Percentiles rank a stretch among this genome's conserved stretches.
Conservation (phyloP, 805 yeast species). For the Candida broadrunensis region DNA sequence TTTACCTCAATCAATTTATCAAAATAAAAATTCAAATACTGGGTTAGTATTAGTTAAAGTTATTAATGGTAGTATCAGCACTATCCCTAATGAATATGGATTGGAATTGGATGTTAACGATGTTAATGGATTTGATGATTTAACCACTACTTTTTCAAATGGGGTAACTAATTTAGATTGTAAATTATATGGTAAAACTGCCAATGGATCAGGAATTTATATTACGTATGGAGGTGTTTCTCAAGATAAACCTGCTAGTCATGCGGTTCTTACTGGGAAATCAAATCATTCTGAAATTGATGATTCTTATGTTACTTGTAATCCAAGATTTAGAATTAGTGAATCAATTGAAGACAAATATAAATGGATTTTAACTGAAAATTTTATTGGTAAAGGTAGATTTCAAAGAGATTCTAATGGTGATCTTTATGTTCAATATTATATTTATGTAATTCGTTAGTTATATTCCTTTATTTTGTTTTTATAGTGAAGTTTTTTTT, state of each 20-base stretch:
- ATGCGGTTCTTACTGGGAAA: constrained; percentile 29
- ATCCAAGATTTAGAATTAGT: constrained; percentile 45
- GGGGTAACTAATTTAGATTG: constrained; percentile 43
- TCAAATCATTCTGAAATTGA: constrained; percentile 29
- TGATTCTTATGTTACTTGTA: constrained; percentile 48
- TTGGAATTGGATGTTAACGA: constrained; percentile 25
- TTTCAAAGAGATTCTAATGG: constrained; percentile 49
- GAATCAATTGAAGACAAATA: constrained; percentile 39
- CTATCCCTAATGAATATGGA: constrained; percentile 29
- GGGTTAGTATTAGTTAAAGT: constrained; percentile 20
- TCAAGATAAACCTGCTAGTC: constrained; percentile 27
- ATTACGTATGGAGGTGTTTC: constrained; percentile 50
- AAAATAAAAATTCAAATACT: constrained; percentile 13
- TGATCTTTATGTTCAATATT: constrained; percentile 52
- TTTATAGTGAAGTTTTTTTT: no score
- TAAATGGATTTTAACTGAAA: constrained; percentile 50
- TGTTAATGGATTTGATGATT: constrained; percentile 47
- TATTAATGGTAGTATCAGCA: constrained; percentile 24
- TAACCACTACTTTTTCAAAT: constrained; percentile 30
- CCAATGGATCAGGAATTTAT: constrained; percentile 40
- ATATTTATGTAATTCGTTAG: constrained; percentile 34
- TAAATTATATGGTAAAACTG: constrained; percentile 44
- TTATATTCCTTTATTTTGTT: no score
- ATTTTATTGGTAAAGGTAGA: constrained; percentile 58
- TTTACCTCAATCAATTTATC: constrained; percentile 18